Evolutionary conservation across 352 stramenopile genomes (phyloP).

Genomic region (Pythium coloratum): DNA sequence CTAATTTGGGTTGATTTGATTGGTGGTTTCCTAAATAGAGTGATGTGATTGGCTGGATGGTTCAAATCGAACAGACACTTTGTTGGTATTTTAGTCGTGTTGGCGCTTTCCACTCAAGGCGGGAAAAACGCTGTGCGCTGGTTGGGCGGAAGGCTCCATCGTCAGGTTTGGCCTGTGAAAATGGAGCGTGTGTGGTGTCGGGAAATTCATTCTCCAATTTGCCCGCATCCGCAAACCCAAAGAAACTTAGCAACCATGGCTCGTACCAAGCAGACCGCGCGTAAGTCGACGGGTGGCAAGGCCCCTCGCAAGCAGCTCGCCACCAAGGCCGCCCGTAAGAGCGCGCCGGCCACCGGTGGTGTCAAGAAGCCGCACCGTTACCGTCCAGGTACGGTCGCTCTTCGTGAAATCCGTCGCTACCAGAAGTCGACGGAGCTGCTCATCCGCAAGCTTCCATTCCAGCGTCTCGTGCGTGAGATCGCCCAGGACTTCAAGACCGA

Average conservation of each 20-base stretch:
- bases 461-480: slow-evolving; percentile 93
- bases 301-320: slow-evolving; percentile 93
- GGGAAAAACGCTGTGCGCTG: slow-evolving; percentile 2
- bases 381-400: slow-evolving; percentile 85
- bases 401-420: slow-evolving; percentile 97
- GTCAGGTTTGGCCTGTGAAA: neutral
- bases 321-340: slow-evolving; percentile 93
- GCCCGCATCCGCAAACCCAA: slow-evolving; percentile 38
- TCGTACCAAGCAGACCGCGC: slow-evolving; percentile 96
- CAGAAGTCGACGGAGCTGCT: slow-evolving; percentile 96
- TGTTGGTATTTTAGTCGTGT: neutral
- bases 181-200: neutral
- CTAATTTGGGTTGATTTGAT: neutral
- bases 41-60: slow-evolving; percentile 8
- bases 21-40: neutral
- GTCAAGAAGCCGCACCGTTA: slow-evolving; percentile 93
- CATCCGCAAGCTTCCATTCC: slow-evolving; percentile 96
- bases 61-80: neutral
- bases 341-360: slow-evolving; percentile 86
- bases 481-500: slow-evolving; percentile 89
- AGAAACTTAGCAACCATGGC: slow-evolving; percentile 69
- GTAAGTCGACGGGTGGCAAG: slow-evolving; percentile 95
- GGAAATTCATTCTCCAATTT: slow-evolving; percentile 57
- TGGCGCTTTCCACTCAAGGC: neutral
- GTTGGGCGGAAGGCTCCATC: slow-evolving; percentile 7